Conservation (phyloP, 768 basidiomycete species). For the Termitomyces sp. region DNA sequence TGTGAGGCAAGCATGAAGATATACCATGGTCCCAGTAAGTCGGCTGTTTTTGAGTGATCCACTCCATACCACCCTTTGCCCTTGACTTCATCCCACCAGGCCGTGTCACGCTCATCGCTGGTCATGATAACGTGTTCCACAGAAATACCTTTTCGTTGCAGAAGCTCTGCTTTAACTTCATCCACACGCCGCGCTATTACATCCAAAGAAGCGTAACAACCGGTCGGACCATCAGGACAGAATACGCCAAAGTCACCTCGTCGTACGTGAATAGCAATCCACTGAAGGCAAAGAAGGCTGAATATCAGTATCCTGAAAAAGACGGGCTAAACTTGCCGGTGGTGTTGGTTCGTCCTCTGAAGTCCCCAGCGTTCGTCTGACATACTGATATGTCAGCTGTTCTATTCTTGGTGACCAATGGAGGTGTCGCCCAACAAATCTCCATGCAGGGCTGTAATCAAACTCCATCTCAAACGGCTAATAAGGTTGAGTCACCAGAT, state of each 20-base stretch:
- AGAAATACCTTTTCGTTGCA: slow-evolving; percentile 39
- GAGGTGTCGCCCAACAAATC: slow-evolving; percentile 51
- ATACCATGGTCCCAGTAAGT: slow-evolving; percentile 50
- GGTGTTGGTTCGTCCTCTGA: slow-evolving; percentile 40
- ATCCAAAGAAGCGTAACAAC: slow-evolving; percentile 55
- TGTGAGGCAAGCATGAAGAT: slow-evolving; percentile 14
- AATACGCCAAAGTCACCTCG: slow-evolving; percentile 51
- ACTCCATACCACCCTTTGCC: slow-evolving; percentile 50
- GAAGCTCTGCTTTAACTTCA: slow-evolving; percentile 51
- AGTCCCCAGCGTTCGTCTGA: slow-evolving; percentile 42
- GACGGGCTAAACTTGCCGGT: slow-evolving; percentile 33
- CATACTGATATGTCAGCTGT: slow-evolving; percentile 42
- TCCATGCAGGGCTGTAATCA: slow-evolving; percentile 61
- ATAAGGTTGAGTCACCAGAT: slow-evolving; percentile 6
- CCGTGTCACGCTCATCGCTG: slow-evolving; percentile 55
- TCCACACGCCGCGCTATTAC: slow-evolving; percentile 54
- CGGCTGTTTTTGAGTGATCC: slow-evolving; percentile 48
- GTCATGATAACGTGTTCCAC: slow-evolving; percentile 62
- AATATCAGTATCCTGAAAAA: background rate
- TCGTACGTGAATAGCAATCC: slow-evolving; percentile 57
- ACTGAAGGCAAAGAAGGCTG: slow-evolving; percentile 31
- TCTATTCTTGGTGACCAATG: slow-evolving; percentile 45
- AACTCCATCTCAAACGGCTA: slow-evolving; percentile 56
- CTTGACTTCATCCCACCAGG: slow-evolving; percentile 58
- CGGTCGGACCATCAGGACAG: slow-evolving; percentile 42